Percentiles rank a stretch among this genome's conserved stretches.
Conservation (phyloP, 1,284 basidiomycete species). For the Phaffia rhodozyma region DNA sequence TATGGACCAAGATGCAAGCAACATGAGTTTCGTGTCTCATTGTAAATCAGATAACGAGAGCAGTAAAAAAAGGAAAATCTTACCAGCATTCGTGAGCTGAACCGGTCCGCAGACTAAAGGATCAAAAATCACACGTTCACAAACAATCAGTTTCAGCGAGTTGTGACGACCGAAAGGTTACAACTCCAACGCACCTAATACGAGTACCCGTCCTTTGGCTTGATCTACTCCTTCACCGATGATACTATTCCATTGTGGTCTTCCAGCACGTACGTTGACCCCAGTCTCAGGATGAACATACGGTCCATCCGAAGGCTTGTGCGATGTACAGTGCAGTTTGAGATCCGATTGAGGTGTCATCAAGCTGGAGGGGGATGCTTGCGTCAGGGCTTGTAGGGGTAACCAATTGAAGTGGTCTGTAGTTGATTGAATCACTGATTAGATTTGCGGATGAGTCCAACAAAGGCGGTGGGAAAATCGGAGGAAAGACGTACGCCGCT, state of each 20-base stretch:
- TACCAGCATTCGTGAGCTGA: background rate
- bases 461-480: no score
- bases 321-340: background rate
- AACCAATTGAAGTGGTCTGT: constrained; percentile 8
- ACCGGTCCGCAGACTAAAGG: constrained; percentile 1
- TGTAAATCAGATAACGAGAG: background rate
- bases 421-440: background rate
- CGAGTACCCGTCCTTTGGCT: background rate
- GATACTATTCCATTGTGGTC: background rate
- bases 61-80: background rate
- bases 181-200: no score
- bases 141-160: no score
- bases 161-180: no score
- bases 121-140: background rate
- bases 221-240: background rate
- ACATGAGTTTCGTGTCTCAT: no score
- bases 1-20: background rate
- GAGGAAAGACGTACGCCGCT: background rate
- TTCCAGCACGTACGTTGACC: background rate
- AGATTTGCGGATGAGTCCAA: background rate
- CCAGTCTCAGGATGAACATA: no score
- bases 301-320: no score
- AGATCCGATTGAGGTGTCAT: background rate
- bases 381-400: constrained; percentile 1
- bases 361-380: background rate